Evolutionary conservation across 2,329 filamentous ascomycete genomes (phyloP), one percentile per base, ranked within the genome.

Genomic region (Diaporthe velutina): DNA sequence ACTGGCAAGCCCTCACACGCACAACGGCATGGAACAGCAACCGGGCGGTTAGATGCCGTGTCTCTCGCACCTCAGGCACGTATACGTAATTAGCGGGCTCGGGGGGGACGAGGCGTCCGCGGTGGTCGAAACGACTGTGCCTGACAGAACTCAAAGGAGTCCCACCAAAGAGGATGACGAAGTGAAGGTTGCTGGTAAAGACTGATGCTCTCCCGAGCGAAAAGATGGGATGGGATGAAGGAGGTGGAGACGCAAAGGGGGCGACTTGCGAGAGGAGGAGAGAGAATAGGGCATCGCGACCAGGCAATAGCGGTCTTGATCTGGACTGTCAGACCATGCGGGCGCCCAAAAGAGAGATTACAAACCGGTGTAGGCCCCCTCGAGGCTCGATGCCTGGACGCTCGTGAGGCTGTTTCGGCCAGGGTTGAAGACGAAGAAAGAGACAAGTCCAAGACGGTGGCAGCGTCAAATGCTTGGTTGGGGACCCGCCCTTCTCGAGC

Each of bases 1-100:
- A 76, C 74, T 70, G 45, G 73, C 68, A 72, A 48, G 45, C 42
- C 58, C 67, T 61, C 54, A 55, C 55, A 64, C n/a, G 58, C 67
- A 61, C 66, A 64, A 61, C 67, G 30, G 54, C 40, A 70, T 61
- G 52, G 54, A 52, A 72, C 67, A 67, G 60, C 52, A 67, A 40
- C 72, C 74, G 60, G 74, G 74, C 70, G 70, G 74, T 72, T 61
- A 74, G 54, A 74, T 70, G 72, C 74, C 74, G 74, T 71, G 67
- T 28, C n/a, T 60, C 60, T 68, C 61, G 45, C 64, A 67, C 61
- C 58, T 50, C 42, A 50, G 30, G 64, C 8, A 67, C 22, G 60
- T 30, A 57, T 72, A 68, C 74, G 60, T 74, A 76, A 70, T 60
- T 67, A 52, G 64, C n/a, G 30, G 40, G 55, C 25, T n/a, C 45